Evolutionary conservation across 1,284 basidiomycete genomes (phyloP), one percentile per base, ranked within the genome.

Genomic region (Rhodotorula sp.): DNA sequence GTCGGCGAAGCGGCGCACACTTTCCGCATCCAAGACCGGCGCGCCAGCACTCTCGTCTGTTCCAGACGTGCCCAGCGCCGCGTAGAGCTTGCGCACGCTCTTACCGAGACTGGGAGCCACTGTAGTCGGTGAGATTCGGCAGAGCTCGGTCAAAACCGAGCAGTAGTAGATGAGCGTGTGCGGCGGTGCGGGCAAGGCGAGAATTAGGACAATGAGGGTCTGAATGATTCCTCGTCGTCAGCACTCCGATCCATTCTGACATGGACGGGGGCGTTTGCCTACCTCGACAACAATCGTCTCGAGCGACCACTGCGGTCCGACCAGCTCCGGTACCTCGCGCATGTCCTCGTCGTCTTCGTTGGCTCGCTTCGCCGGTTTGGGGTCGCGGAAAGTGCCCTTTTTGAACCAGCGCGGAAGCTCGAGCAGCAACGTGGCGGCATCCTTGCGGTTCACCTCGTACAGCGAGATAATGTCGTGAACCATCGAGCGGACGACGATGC

Each of bases 71-170:
- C 82, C 83, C n/a, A 95, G 83, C 20, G 85, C 80, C 20, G 81
- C 82, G 79, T 96, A 99, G 22, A 98, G 81, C 77, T 89, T 90
- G 62, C 96, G 86, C 74, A 98, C 93, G 4, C 91, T 92, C 79
- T 96, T 93, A 64, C 96, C 96, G 18, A 99, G 91, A 2, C 95
- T 93, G 0, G 95, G 96, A 6, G 96, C 96, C 54, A 96, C 89
- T 0, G 93, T 96, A 26, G 86, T 85, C 0, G 95, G 94, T 3
- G 91, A 91, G 15, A 95, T 83, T 78, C 95, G 94, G 82, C 95
- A 97, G 8, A 99, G 84, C 79, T 99, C 96, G 24, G 93, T 91
- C 69, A 99, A 89, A 62, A 99, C 84, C 4, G 90, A 84, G 68
- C 90, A 88, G 80, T 97, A 94, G 81, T 96, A 99, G 26, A 95